Base-by-base conservation (phyloP, 2,329 filamentous ascomycete genomes). In the Microdochium paspali region DNA sequence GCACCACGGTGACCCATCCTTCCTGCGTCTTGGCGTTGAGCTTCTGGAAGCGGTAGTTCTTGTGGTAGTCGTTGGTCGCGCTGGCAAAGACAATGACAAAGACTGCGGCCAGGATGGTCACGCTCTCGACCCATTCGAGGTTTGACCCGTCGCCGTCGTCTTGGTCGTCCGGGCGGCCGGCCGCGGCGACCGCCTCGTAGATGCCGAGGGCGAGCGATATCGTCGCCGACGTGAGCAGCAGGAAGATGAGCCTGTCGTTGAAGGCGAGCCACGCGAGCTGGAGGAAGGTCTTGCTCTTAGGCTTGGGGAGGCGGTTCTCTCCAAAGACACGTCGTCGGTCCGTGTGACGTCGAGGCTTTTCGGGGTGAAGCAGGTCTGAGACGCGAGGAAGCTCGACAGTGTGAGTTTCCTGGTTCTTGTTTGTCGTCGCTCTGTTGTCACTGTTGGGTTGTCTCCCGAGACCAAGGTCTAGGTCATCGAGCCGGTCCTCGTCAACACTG, bases 241-340 rank as follows among this genome's bases (percentile, higher is more conserved):
- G 66, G 32, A 88, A 82, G 35, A 89, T 74, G 30, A 88, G 80
- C 53, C 84, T 85, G 63, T 88, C 85, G 54, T 87, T 84, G 61
- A 85, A 86, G 2, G 84, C 82, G 51, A 76, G 76, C 83, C 83
- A 87, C 49, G 82, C 71, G 9, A 86, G 59, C 49, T 67, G 68
- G 59, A 77, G 70, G 32, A 85, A 71, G 2, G 76, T 72, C 12
- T 76, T 79, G 0, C 75, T 68, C 54, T 81, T 79, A 53, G 81
- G 78, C 39, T 74, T 70, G 0, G 82, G 82, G 7, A 85, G 61
- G 5, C 68, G 60, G 53, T 85, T 85, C 53, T 75, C 73, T 43
- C 74, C 72, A 57, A 75, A 84, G 4, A 84, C 66, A 26, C 79
- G 69, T 48, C 73, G 70, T n/a, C 82, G 72, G 57, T 85, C 82